Conservation (phyloP, 345 rosid species). For the Citrus mangshanensis region DNA sequence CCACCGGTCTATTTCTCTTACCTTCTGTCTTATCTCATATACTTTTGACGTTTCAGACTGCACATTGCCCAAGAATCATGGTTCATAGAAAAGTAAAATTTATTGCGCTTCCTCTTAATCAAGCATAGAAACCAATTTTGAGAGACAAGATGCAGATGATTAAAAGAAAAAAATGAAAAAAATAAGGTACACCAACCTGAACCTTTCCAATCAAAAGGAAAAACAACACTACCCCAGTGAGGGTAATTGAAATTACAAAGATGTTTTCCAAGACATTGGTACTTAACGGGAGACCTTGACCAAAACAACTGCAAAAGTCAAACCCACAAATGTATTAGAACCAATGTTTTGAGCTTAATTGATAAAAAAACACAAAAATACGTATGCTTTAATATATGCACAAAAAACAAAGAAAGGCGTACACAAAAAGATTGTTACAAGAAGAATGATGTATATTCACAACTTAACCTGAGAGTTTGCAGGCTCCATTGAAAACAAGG, state of each 20-base stretch:
- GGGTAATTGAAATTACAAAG: not conserved
- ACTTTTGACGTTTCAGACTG: not conserved
- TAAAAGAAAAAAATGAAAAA: too few relatives aligned
- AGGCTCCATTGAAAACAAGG: not conserved
- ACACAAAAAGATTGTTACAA: too few relatives aligned
- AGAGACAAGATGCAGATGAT: not conserved
- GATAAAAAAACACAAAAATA: too few relatives aligned
- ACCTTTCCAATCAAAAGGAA: not conserved
- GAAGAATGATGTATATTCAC: not conserved
- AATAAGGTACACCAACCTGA: not conserved
- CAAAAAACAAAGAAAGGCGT: too few relatives aligned
- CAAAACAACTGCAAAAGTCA: constrained; percentile 7
- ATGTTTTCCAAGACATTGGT: not conserved
- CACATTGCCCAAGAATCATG: not conserved
- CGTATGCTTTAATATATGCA: too few relatives aligned
- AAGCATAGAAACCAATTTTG: not conserved
- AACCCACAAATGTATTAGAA: too few relatives aligned
- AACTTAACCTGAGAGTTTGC: not conserved
- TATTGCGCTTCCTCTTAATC: not conserved
- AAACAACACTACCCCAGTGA: not conserved
- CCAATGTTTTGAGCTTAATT: too few relatives aligned
- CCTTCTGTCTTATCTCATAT: not conserved
- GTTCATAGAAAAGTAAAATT: not conserved
- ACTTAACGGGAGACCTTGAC: not conserved
- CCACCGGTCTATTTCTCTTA: not conserved